phyloP scores from a whole-genome alignment of 768 basidiomycete species.

The Daedaleopsis sinensis region DNA sequence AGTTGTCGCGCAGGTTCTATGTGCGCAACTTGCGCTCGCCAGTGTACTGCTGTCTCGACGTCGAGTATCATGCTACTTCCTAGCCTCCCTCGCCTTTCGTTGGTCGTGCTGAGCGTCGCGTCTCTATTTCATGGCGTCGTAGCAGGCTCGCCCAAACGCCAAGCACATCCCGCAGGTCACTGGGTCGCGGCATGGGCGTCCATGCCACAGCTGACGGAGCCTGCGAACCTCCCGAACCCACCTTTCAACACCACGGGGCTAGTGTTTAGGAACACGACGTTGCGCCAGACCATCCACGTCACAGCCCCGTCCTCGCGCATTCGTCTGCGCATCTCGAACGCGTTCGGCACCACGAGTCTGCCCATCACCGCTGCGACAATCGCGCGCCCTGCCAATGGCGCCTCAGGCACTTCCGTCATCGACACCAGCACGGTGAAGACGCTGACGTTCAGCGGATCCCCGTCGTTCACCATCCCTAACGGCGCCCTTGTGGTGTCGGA shows the following conservation, averaged over 20 bases:
- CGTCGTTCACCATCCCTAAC: slow-evolving; percentile 44
- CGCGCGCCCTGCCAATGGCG: slow-evolving; percentile 41
- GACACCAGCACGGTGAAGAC: slow-evolving; percentile 36
- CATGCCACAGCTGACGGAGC: slow-evolving; percentile 37
- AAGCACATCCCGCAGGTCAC: slow-evolving; percentile 20
- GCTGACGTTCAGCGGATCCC: slow-evolving; percentile 48
- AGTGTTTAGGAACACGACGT: slow-evolving; percentile 49
- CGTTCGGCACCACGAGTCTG: slow-evolving; percentile 46
- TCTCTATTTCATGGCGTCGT: neutral
- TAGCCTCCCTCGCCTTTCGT: neutral
- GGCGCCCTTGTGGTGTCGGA: slow-evolving; percentile 51
- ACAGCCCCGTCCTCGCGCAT: slow-evolving; percentile 42
- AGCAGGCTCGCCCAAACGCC: neutral
- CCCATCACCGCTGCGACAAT: slow-evolving; percentile 49
- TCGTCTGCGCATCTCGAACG: slow-evolving; percentile 51
- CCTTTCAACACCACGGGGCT: slow-evolving; percentile 31
- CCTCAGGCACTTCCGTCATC: slow-evolving; percentile 42
- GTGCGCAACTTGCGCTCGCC: no score
- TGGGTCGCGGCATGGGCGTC: slow-evolving; percentile 35
- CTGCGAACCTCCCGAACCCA: slow-evolving; percentile 32
- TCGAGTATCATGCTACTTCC: neutral
- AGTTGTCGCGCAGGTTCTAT: neutral
- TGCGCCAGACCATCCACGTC: slow-evolving; percentile 53
- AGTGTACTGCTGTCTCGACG: neutral
- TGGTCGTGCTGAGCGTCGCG: neutral